Evolutionary conservation across 1,139 yeast species (phyloP), one percentile per base, ranked within the genome.

Genomic region (Pneumocystis sp.): DNA sequence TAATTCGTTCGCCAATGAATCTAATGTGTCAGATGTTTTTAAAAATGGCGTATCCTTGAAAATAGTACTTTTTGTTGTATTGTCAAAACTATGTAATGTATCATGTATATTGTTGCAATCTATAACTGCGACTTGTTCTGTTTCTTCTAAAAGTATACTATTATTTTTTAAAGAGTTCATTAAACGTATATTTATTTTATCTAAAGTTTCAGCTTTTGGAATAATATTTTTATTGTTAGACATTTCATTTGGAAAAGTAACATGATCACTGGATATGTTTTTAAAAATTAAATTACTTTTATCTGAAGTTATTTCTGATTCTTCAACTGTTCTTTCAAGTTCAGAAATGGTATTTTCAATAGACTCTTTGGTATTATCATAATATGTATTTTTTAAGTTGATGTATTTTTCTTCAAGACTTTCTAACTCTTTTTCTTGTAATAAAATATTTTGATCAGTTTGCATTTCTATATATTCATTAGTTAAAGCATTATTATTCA

Each of bases 1-100:
- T 40, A 66, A 29, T 35, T 66, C 67, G 59, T 50, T 62, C 31
- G 67, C 67, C 50, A 66, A 57, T 10, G 56, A 42, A 37, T 66
- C 67, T 6, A 66, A 65, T 59, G 61, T 42, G 21, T 42, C 31
- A 31, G 61, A 59, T 31, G 61, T 59, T 59, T 15, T 50, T 50
- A 17, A 50, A 25, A 50, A 25, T 50, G 31, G 7, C 1, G 57
- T 10, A 8, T 50, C 34, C 12, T 50, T 50, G 21, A 50, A 25
- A 50, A 12, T 50, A 45, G 57, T 25, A 50, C 25, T 50, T 50
- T 50, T 17, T 12, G 17, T 3, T 50, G 34, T 25, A 50, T 25
- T 25, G 25, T 50, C 34, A 17, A 29, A 50, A 15, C 12, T 25
- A 15, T 10, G 7, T 25, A 15, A 25, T 25, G 34, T 50, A 25